A percentile compares a stretch with the other conserved stretches of the same genome.
These are phyloP conservation scores for Colletotrichum camelliae DNA, from an alignment of 2,329 filamentous ascomycete genomes.

Conservation along the genomic window DNA sequence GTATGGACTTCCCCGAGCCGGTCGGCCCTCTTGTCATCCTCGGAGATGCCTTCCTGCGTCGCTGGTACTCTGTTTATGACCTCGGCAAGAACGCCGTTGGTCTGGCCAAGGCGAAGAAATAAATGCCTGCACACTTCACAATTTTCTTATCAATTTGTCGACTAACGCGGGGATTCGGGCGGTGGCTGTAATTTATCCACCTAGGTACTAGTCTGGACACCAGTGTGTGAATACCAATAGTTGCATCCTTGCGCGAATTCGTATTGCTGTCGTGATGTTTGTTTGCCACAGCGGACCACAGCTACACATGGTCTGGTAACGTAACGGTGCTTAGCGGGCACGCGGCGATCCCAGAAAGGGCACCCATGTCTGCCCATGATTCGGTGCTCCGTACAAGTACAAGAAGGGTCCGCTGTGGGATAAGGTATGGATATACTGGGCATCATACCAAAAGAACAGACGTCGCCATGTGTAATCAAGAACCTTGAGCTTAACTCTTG, in stretches of 20 bases:
- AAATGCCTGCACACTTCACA: constrained; percentile 5
- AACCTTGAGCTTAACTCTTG: neutral
- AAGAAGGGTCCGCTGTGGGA: neutral
- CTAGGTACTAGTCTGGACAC: constrained; percentile 19
- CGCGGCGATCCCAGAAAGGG: neutral
- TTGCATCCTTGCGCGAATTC: neutral
- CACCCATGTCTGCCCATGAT: neutral
- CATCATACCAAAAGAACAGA: neutral
- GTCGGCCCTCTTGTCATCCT: constrained; percentile 93
- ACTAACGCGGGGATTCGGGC: neutral
- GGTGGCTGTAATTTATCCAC: constrained; percentile 17
- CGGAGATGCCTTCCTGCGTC: constrained; percentile 84
- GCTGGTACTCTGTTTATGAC: constrained; percentile 96
- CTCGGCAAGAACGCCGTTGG: constrained; percentile 88
- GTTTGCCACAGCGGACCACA: neutral
- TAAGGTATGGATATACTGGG: neutral
- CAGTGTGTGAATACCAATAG: constrained; percentile 19
- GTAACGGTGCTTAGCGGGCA: neutral
- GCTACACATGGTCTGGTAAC: neutral
- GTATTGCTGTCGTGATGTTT: neutral
- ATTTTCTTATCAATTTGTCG: constrained; percentile 6
- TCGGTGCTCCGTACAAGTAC: neutral
- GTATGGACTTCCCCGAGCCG: constrained; percentile 89
- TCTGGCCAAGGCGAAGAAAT: constrained; percentile 80
- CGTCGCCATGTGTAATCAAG: neutral